Evolutionary conservation across 139 green algal species (phyloP).

Genomic region (Marvania coccoides): DNA sequence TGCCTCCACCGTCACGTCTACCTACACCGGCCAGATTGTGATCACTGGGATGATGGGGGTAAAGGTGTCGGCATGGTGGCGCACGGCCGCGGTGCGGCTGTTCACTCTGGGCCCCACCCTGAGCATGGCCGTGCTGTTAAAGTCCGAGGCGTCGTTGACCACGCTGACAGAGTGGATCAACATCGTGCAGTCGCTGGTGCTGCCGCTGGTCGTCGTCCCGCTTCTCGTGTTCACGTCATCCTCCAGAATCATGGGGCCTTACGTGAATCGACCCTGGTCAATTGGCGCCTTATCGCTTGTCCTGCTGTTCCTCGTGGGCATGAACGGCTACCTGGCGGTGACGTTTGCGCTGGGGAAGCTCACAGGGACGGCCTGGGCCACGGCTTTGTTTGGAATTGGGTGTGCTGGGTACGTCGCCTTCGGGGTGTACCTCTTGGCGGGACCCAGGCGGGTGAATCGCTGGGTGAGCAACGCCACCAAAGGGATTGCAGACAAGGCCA

Average conservation of each 20-base stretch:
- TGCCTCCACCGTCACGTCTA: constrained; percentile 70
- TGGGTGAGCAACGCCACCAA: no score
- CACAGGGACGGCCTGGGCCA: background rate
- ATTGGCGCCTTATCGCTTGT: background rate
- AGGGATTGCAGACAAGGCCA: no score
- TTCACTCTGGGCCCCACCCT: background rate
- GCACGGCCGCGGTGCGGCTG: background rate
- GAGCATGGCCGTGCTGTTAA: background rate
- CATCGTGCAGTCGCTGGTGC: constrained; percentile 46
- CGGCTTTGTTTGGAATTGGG: background rate
- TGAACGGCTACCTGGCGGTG: background rate
- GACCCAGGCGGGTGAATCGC: no score
- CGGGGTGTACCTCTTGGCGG: no score
- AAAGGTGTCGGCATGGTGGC: constrained; percentile 3
- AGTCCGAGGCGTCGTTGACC: constrained; percentile 22
- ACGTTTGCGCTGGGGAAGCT: background rate
- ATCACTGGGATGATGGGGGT: constrained; percentile 42
- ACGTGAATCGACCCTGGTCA: background rate
- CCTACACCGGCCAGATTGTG: constrained; percentile 77
- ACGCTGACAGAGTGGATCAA: constrained; percentile 48
- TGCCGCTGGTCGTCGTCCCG: constrained; percentile 57
- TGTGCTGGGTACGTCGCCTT: background rate
- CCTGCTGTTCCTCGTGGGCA: background rate
- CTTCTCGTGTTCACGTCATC: background rate
- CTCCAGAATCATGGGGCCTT: no score